Evolutionary conservation across 2,329 filamentous ascomycete species (phyloP).

Genomic region (Alternaria panax): DNA sequence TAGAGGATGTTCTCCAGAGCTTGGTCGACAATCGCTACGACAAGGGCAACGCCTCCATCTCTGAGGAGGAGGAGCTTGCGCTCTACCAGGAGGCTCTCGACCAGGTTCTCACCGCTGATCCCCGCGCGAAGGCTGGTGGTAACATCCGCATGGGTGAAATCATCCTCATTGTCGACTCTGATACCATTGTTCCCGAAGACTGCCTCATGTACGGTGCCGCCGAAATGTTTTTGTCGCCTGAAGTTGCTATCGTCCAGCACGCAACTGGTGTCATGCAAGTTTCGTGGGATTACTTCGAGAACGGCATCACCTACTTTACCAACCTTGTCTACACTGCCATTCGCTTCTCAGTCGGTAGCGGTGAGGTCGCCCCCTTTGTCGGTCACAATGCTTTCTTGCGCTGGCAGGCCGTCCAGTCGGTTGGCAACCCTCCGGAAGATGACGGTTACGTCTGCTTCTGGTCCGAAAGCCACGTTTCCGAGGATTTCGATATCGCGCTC

Average conservation of each 20-base stretch:
- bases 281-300: slow-evolving; percentile 73
- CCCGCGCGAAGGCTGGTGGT: slow-evolving; percentile 76
- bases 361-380: slow-evolving; percentile 76
- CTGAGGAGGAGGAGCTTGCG: slow-evolving; percentile 45
- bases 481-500: slow-evolving; percentile 77
- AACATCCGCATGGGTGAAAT: slow-evolving; percentile 86
- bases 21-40: slow-evolving; percentile 50
- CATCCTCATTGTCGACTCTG: slow-evolving; percentile 65
- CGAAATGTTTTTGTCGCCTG: slow-evolving; percentile 79
- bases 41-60: slow-evolving; percentile 29
- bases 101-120: slow-evolving; percentile 71
- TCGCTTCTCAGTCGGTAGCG: slow-evolving; percentile 71
- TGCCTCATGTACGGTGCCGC: slow-evolving; percentile 80
- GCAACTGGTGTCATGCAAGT: slow-evolving; percentile 74
- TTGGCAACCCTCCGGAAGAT: slow-evolving; percentile 54
- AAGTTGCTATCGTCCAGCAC: slow-evolving; percentile 80
- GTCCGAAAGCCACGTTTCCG: slow-evolving; percentile 78
- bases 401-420: slow-evolving; percentile 69
- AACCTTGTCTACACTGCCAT: slow-evolving; percentile 77
- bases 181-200: slow-evolving; percentile 62
- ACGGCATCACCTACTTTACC: slow-evolving; percentile 77
- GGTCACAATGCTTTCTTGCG: slow-evolving; percentile 78
- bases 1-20: slow-evolving; percentile 67
- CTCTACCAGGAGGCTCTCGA: slow-evolving; percentile 54
- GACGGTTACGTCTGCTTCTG: slow-evolving; percentile 71